phyloP scores from a whole-genome alignment of 225 moss, liverwort and hornwort species.

The Rhytidiadelphus loreus region DNA sequence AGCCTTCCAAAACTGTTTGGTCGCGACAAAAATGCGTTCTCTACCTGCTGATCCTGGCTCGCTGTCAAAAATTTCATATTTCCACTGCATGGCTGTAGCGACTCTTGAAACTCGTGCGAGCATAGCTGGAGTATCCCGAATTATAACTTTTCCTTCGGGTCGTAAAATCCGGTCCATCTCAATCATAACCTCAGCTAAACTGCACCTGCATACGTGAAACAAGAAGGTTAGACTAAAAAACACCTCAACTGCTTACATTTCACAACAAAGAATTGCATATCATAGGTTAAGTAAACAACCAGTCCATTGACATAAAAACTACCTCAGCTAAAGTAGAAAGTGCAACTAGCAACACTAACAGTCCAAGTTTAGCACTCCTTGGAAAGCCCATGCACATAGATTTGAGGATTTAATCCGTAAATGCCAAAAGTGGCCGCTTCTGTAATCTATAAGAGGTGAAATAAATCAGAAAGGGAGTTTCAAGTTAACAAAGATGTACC shows the following conservation, averaged over 20 bases:
- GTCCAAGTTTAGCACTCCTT: background rate
- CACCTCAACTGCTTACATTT: background rate
- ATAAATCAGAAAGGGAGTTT: background rate
- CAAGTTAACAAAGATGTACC: background rate
- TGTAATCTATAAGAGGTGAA: background rate
- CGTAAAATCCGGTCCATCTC: slow-evolving; percentile 88
- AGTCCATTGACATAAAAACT: background rate
- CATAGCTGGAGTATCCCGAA: slow-evolving; percentile 43
- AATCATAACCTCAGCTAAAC: slow-evolving; percentile 56
- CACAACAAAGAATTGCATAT: background rate
- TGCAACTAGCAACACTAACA: background rate
- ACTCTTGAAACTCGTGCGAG: slow-evolving; percentile 42
- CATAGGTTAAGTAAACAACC: background rate
- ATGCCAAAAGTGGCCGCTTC: background rate
- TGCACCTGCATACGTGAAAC: slow-evolving; percentile 41
- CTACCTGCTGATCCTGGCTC: slow-evolving; percentile 34
- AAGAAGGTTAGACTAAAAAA: background rate
- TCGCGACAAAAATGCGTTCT: slow-evolving; percentile 42
- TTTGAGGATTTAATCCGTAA: background rate
- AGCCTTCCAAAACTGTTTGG: slow-evolving; percentile 45
- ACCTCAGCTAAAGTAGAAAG: background rate
- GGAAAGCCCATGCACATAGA: background rate
- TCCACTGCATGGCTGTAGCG: slow-evolving; percentile 38
- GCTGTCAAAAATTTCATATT: slow-evolving; percentile 16
- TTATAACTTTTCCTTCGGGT: slow-evolving; percentile 52